phyloP scores from a whole-genome alignment of 2,329 filamentous ascomycete genomes.

The Ustulina deusta region DNA sequence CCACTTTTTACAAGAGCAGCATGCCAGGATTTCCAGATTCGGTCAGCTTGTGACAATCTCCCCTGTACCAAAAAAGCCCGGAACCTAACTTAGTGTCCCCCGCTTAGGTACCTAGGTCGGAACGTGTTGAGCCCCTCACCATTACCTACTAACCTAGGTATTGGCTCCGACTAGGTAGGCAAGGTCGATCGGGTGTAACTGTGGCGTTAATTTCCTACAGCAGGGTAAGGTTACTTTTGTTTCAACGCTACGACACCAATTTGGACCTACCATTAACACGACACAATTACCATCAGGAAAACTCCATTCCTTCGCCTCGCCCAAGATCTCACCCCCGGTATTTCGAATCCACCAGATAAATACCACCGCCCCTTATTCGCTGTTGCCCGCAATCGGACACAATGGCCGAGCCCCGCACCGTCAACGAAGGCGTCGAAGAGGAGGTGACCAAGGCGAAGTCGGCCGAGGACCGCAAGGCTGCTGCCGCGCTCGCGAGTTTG shows the following conservation, averaged over 20 bases:
- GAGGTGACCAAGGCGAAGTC: constrained; percentile 68
- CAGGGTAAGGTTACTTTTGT: background rate
- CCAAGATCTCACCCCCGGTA: background rate
- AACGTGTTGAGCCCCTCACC: background rate
- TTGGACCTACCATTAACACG: background rate
- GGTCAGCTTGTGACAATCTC: constrained; percentile 35
- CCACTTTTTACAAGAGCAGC: constrained; percentile 19
- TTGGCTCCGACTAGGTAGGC: no score
- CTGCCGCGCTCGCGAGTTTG: constrained; percentile 77
- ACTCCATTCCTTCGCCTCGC: background rate
- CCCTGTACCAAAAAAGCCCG: background rate
- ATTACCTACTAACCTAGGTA: no score
- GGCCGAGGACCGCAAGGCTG: constrained; percentile 82
- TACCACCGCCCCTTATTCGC: background rate
- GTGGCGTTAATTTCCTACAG: background rate
- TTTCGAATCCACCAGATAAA: no score
- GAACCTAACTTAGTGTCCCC: background rate
- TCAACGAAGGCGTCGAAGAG: constrained; percentile 72
- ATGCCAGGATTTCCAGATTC: constrained; percentile 29
- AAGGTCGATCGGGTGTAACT: background rate
- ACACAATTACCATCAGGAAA: background rate
- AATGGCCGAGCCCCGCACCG: constrained; percentile 69
- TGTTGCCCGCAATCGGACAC: background rate
- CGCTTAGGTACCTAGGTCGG: no score
- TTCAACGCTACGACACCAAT: background rate